Conservation (phyloP, 164 flowering plant genomes). For the Euptelea pleiosperma region DNA sequence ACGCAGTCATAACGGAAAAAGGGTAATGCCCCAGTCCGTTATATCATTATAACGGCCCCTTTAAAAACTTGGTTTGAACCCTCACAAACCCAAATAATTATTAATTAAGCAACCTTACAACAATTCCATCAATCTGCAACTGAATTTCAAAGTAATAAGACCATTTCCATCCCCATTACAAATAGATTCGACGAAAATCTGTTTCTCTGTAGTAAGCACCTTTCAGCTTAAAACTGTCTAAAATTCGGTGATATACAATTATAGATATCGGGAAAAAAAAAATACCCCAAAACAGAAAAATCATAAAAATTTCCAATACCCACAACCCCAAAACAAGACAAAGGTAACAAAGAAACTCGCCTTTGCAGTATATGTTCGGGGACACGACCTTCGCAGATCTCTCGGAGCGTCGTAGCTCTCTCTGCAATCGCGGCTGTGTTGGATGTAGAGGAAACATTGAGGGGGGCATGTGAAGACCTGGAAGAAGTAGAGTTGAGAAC, state of each 20-base stretch:
- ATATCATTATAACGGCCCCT: too few species aligned
- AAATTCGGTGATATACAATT: too few species aligned
- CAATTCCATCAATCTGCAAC: background rate
- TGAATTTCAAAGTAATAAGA: background rate
- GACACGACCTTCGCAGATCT: conserved; percentile 62
- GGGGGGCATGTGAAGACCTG: conserved; percentile 10
- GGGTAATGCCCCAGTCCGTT: too few species aligned
- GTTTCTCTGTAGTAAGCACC: background rate
- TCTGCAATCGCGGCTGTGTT: conserved; percentile 4
- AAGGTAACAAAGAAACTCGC: conserved; percentile 23
- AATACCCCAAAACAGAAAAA: background rate
- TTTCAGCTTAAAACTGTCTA: background rate
- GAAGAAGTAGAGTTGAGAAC: conserved; percentile 2
- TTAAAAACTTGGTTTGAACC: too few species aligned
- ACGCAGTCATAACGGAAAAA: too few species aligned
- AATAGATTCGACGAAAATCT: background rate
- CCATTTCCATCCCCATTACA: background rate
- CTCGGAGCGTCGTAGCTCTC: conserved; percentile 38
- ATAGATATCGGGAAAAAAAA: background rate
- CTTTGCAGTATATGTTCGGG: conserved; percentile 65
- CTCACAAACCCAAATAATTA: background rate
- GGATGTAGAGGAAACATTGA: conserved; percentile 16
- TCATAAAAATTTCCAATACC: background rate
- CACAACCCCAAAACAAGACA: conserved; percentile 2
- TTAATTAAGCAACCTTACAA: background rate